phyloP scores from a whole-genome alignment of 2,329 filamentous ascomycete species.

The Aureobasidium sp. region DNA sequence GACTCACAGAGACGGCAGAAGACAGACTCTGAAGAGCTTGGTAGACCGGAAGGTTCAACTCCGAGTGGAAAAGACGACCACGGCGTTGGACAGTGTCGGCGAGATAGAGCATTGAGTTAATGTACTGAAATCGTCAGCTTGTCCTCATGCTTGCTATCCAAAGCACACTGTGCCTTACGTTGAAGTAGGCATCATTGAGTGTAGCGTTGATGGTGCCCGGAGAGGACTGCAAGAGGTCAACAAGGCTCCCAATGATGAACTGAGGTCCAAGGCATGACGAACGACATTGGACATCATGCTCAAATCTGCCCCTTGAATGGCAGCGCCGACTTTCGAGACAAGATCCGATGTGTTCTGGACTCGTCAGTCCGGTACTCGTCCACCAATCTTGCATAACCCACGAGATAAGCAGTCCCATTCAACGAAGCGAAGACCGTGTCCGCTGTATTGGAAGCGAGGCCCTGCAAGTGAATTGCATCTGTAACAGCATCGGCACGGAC shows the following conservation, averaged over 20 bases:
- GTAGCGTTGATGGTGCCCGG: not conserved
- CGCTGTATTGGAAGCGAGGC: not conserved
- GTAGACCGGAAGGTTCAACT: constrained; percentile 31
- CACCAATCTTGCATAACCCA: not conserved
- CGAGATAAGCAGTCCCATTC: constrained; percentile 13
- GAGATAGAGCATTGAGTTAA: constrained; percentile 24
- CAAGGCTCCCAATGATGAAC: not conserved
- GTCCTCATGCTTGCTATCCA: not conserved
- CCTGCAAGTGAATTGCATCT: constrained; percentile 2
- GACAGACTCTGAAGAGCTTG: constrained; percentile 28
- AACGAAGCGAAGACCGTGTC: constrained; percentile 5
- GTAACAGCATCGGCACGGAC: constrained; percentile 3
- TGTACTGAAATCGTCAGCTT: constrained; percentile 23
- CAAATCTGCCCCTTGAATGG: not conserved
- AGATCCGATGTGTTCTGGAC: constrained; percentile 10
- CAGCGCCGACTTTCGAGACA: not conserved
- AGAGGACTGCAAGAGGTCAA: not conserved
- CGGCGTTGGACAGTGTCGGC: constrained; percentile 26
- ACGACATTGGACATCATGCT: constrained; percentile 3
- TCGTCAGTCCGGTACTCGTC: not conserved
- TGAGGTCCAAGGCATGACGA: not conserved
- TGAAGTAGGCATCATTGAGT: constrained; percentile 15
- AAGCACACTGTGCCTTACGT: constrained; percentile 4
- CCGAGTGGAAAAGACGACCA: constrained; percentile 31
- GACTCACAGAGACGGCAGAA: constrained; percentile 24